Evolutionary conservation across 805 yeast species (phyloP).

Genomic region (Brettanomyces naardenensis): DNA sequence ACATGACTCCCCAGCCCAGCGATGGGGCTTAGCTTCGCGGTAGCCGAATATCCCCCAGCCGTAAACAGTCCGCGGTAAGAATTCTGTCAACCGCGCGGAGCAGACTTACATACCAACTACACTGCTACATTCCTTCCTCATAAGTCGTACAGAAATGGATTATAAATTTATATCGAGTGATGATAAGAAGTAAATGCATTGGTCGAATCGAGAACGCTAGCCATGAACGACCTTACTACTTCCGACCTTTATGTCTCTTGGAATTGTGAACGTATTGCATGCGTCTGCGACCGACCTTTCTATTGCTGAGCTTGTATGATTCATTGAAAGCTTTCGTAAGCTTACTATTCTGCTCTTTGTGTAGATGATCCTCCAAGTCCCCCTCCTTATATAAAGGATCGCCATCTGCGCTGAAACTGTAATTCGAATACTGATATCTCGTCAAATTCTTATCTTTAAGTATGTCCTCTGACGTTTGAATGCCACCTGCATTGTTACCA

Average conservation of each 20-base stretch:
- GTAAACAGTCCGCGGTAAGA: too few species aligned
- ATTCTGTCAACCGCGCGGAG: too few species aligned
- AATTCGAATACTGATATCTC: constrained; percentile 17
- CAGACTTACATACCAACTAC: too few species aligned
- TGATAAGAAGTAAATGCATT: too few species aligned
- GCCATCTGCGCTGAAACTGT: constrained; percentile 17
- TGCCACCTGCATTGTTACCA: background rate
- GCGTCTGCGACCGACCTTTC: background rate
- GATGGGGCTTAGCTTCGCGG: too few species aligned
- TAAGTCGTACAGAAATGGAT: too few species aligned
- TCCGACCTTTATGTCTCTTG: background rate
- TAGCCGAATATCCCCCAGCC: too few species aligned
- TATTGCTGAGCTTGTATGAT: background rate
- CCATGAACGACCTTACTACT: too few species aligned
- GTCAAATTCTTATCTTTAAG: constrained; percentile 13
- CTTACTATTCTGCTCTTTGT: background rate
- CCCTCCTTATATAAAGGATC: constrained; percentile 13
- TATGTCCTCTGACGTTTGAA: constrained; percentile 2
- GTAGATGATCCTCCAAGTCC: background rate
- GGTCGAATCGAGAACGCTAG: too few species aligned
- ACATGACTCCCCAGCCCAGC: too few species aligned
- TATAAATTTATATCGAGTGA: too few species aligned
- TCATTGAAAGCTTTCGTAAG: background rate
- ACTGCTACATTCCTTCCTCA: too few species aligned
- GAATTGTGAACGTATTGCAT: background rate